These are phyloP conservation scores for Xylariaceae sp. DNA, from an alignment of 2,329 filamentous ascomycete genomes.

Conservation along the genomic window DNA sequence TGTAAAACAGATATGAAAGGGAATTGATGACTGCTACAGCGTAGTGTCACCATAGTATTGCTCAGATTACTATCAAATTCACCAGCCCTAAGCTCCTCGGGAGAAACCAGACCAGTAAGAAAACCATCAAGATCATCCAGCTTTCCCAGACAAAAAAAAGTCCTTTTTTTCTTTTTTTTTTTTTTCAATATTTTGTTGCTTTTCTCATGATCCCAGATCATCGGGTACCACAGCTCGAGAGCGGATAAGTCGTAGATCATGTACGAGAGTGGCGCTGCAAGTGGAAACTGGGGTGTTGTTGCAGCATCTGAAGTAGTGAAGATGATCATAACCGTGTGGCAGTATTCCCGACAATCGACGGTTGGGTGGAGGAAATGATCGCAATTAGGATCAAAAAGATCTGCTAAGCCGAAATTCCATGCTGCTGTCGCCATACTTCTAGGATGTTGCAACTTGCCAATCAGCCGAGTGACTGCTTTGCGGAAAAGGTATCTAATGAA, in stretches of 20 bases:
- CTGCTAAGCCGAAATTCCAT: not conserved
- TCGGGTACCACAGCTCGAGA: not conserved
- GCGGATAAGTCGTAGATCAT: not conserved
- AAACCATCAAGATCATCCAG: conserved; percentile 25
- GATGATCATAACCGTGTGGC: too few species aligned
- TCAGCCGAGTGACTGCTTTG: conserved; percentile 4
- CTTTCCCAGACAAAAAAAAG: conserved; percentile 22
- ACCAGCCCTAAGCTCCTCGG: conserved; percentile 17
- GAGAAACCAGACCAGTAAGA: conserved; percentile 21
- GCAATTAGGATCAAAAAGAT: not conserved
- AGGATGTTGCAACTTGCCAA: too few species aligned
- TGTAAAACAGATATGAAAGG: conserved; percentile 15
- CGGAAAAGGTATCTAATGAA: conserved; percentile 4
- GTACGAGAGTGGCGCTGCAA: conserved; percentile 2
- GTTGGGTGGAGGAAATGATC: not conserved
- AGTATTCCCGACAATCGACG: not conserved
- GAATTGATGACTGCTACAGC: conserved; percentile 16
- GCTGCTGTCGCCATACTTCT: too few species aligned
- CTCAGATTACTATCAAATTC: conserved; percentile 29
- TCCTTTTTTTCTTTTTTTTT: conserved; percentile 22
- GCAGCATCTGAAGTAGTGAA: too few species aligned
- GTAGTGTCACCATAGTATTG: conserved; percentile 19
- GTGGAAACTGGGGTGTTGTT: too few species aligned
- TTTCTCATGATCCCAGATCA: conserved; percentile 4
- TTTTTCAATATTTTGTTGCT: conserved; percentile 12